Base-by-base conservation (phyloP, 495 filamentous ascomycete species). In the Penicillium longicatenatum region DNA sequence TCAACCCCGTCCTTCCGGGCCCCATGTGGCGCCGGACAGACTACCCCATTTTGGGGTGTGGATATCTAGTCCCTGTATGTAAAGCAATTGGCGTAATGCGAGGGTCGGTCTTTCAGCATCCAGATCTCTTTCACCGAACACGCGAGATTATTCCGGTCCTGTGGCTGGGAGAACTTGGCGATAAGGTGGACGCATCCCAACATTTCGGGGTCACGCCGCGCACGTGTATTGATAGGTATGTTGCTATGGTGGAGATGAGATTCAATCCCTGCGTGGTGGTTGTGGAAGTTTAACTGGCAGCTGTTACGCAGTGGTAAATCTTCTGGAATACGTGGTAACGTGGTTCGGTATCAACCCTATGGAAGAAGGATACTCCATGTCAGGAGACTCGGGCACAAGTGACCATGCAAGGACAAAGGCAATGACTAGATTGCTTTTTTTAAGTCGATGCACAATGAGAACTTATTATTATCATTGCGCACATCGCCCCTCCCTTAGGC, bases 161-260 rank as follows among this genome's bases (percentile, higher is more conserved):
- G 31, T 66, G 57, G 54, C 14, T 63, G 53, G 46, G 50, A 46
- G 57, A 60, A 16, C 54, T 55, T 30, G 57, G 60, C 30, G 57
- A 52, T 20, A 59, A 60, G 24, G 14, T 57, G 49, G 45, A 58
- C 37, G 59, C 55, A 16, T 61, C 26, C 48, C 52, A 67, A 41
- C 64, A 59, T 6, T 70, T 71, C 33, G 63, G 59, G 5, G 47
- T 70, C 9, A 61, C 51, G 17, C 64, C 52, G 41, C 54, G 57
- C 50, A 68, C 62, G 54, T 73, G 69, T 45, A 54, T 67, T 44
- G 66, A 60, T 6, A 30, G 59, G n/a, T 62, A 64, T 44, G 67
- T 82, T 45, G 79, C 80, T 3, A 77, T 74, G 64, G 70, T 73
- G 19, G 80, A 82, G 61, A 73, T 82, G 69, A 67, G 76, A 17